A percentile compares a stretch with the other conserved stretches of the same genome.
phyloP scores from a whole-genome alignment of 805 yeast species.

The Monosporozyma servazzii region DNA sequence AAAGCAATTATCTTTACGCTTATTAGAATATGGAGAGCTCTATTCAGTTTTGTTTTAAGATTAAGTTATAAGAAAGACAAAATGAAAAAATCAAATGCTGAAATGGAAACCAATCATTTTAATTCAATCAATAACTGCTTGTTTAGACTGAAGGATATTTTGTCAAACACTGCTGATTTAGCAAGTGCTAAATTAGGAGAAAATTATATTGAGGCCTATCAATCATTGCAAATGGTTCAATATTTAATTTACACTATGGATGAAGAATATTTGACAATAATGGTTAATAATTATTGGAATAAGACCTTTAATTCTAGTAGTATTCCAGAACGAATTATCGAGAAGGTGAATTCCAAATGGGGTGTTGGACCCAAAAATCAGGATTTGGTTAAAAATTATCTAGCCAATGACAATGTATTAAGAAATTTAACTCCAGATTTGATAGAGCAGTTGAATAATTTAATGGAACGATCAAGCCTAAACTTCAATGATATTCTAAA shows the following conservation, averaged over 20 bases:
- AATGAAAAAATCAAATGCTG: neutral
- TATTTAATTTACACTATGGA: conserved; percentile 12
- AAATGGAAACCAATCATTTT: neutral
- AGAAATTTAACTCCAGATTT: conserved; percentile 3
- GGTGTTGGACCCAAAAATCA: conserved; percentile 11
- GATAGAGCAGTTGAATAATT: conserved; percentile 4
- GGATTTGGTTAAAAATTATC: conserved; percentile 6
- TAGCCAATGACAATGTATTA: conserved; percentile 9
- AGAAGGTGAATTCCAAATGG: conserved; percentile 16
- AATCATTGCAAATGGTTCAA: conserved; percentile 10
- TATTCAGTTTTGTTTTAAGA: conserved; percentile 9
- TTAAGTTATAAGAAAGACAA: conserved; percentile 8
- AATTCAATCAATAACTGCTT: neutral
- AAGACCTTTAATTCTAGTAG: conserved; percentile 4
- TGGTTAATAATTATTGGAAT: conserved; percentile 10
- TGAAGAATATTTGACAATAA: conserved; percentile 4
- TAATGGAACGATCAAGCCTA: conserved; percentile 3
- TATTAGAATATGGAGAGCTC: conserved; percentile 9
- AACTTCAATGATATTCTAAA: neutral
- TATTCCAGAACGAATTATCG: conserved; percentile 8
- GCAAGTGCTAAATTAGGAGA: conserved; percentile 4
- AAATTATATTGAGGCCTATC: conserved; percentile 9
- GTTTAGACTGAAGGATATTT: neutral
- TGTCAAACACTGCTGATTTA: conserved; percentile 4
- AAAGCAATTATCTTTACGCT: conserved; percentile 9